Percentiles rank a stretch among this genome's conserved stretches.
phyloP scores from a whole-genome alignment of 805 yeast species.

The Suhomyces xylopsoci region DNA sequence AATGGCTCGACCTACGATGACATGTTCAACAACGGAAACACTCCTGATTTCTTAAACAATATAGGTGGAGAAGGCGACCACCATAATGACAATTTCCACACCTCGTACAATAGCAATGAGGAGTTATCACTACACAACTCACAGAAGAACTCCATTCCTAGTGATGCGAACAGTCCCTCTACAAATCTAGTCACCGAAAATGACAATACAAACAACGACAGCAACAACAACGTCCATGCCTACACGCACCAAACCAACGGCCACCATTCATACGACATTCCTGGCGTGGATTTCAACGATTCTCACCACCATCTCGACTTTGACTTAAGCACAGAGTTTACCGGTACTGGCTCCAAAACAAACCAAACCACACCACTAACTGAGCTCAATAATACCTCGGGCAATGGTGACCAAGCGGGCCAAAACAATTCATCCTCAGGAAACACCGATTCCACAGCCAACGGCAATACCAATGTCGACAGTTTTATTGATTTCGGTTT shows the following conservation, averaged over 20 bases:
- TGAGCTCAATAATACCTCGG: background rate
- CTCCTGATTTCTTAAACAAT: slow-evolving; percentile 17
- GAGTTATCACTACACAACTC: background rate
- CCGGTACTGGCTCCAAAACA: slow-evolving; percentile 3
- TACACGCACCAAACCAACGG: slow-evolving; percentile 10
- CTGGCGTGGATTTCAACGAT: background rate
- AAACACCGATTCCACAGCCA: slow-evolving; percentile 4
- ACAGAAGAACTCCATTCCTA: background rate
- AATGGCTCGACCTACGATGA: slow-evolving; percentile 1
- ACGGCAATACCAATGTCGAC: slow-evolving; percentile 17
- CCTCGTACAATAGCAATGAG: background rate
- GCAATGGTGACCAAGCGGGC: background rate
- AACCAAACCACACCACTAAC: background rate
- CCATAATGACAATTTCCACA: background rate
- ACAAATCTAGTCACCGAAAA: slow-evolving; percentile 7
- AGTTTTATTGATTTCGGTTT: slow-evolving; percentile 18
- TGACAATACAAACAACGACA: background rate
- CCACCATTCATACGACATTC: background rate
- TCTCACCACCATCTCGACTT: slow-evolving; percentile 8
- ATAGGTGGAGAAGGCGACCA: background rate
- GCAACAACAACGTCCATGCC: slow-evolving; percentile 12
- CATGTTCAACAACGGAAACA: slow-evolving; percentile 3
- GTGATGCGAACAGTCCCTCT: slow-evolving; percentile 9
- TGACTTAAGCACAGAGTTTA: slow-evolving; percentile 10
- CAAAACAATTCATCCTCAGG: background rate